These are phyloP conservation scores for Spergularia marina DNA, from an alignment of 148 eudicot genomes.

Conservation along the genomic window DNA sequence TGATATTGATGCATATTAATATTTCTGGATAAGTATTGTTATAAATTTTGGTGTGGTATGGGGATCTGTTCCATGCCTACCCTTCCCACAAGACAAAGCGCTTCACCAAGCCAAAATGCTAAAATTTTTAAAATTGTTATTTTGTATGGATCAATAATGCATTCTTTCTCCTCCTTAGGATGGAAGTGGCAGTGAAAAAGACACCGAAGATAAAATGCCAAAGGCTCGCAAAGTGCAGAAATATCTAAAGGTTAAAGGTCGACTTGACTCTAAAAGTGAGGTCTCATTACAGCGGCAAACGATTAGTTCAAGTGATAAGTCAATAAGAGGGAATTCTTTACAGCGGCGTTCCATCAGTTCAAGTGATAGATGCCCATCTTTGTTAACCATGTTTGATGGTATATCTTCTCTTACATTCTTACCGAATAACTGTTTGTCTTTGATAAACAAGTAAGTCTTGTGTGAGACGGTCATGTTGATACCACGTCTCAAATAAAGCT, in stretches of 20 bases:
- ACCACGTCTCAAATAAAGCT: no score
- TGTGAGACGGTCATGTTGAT: no score
- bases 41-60: neutral
- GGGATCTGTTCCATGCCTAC: neutral
- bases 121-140: no score
- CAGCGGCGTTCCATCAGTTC: conserved; percentile 19
- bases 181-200: conserved; percentile 37
- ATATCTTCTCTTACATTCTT: conserved; percentile 18
- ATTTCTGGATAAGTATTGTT: neutral
- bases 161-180: conserved; percentile 26
- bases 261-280: conserved; percentile 23
- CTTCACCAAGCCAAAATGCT: no score
- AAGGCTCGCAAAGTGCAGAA: conserved; percentile 31
- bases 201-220: conserved; percentile 16
- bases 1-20: neutral
- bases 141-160: conserved; percentile 8
- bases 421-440: neutral
- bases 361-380: conserved; percentile 26
- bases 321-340: neutral
- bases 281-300: conserved; percentile 19
- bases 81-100: no score
- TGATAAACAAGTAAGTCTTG: neutral
- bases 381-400: conserved; percentile 31
- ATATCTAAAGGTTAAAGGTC: conserved; percentile 28
- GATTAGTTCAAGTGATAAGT: conserved; percentile 23